phyloP scores from a whole-genome alignment of 164 flowering plant genomes.

The Echeveria elegans region DNA sequence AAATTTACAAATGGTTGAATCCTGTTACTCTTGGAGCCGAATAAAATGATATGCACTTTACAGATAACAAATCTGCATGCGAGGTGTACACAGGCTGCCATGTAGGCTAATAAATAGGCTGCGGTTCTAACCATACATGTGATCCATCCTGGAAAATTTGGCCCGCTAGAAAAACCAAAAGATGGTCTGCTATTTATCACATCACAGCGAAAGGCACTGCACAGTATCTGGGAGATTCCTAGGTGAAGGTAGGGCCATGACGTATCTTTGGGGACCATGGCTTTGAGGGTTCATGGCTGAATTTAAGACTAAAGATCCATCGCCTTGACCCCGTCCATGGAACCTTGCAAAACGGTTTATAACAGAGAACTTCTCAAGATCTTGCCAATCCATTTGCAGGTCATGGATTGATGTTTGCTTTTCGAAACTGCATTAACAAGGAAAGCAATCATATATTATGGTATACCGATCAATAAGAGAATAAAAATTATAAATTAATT shows the following conservation, averaged over 20 bases:
- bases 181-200: constrained; percentile 26
- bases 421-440: constrained; percentile 22
- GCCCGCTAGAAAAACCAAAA: constrained; percentile 24
- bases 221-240: constrained; percentile 65
- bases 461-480: neutral
- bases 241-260: constrained; percentile 55
- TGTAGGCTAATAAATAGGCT: too few relatives aligned
- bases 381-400: constrained; percentile 32
- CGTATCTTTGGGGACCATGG: constrained; percentile 56
- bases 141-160: constrained; percentile 13
- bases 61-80: too few relatives aligned
- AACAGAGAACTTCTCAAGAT: constrained; percentile 34
- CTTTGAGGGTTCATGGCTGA: constrained; percentile 20
- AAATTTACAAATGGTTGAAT: too few relatives aligned
- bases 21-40: too few relatives aligned
- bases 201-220: constrained; percentile 74
- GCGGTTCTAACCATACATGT: too few relatives aligned
- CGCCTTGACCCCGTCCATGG: constrained; percentile 30
- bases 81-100: too few relatives aligned
- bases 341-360: constrained; percentile 46
- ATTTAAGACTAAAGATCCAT: constrained; percentile 33
- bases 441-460: neutral
- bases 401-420: constrained; percentile 29
- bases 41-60: too few relatives aligned
- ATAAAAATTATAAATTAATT: neutral